Evolutionary conservation across 805 yeast genomes (phyloP), one percentile per base, ranked within the genome.

Genomic region (Cyberlindnera mississippiensis): DNA sequence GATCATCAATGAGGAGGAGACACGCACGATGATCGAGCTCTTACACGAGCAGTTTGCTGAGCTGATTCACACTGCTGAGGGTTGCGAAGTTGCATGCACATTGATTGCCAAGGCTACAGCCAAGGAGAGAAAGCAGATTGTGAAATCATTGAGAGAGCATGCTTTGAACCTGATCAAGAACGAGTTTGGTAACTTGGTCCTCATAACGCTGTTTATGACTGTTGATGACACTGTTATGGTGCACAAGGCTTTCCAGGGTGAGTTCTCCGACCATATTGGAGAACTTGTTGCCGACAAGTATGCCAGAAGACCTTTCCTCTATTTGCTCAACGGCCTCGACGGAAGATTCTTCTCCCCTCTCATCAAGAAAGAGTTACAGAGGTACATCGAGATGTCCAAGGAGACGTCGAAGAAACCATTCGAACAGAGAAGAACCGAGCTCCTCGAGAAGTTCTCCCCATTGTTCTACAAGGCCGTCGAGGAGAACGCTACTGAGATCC

Each of bases 61-160:
- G 67, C 73, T 91, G 61, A 96, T 90, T 26, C 99, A 91, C 62
- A 91, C 99, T 0, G 82, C 82, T 41, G 97, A 90, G 62, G 99
- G 99, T 52, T 70, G 91, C 37, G 95, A 87, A 55, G 97, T 89
- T 45, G 96, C 96, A 1, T 80, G 85, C 55, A 75, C 80, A 24
- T 71, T 86, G 48, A 73, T 91, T 45, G 86, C 96, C 1, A 72
- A 74, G 42, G 91, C 96, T 27, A 84, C 71, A 50, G 97, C 98
- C 19, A 91, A 91, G 68, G 96, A 91, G 67, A 82, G 96, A 71
- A 91, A 90, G 66, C 60, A 62, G 37, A 77, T 91, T 42, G 69
- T 90, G 48, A 85, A 76, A 64, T 61, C 82, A 13, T 74, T 91
- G 62, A 85, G 82, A 59, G 75, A 75, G 26, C 96, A 88, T 64